A percentile compares a stretch with the other conserved stretches of the same genome.
Conservation (phyloP, 2,329 filamentous ascomycete species). For the Alternaria hordeiaustralica region DNA sequence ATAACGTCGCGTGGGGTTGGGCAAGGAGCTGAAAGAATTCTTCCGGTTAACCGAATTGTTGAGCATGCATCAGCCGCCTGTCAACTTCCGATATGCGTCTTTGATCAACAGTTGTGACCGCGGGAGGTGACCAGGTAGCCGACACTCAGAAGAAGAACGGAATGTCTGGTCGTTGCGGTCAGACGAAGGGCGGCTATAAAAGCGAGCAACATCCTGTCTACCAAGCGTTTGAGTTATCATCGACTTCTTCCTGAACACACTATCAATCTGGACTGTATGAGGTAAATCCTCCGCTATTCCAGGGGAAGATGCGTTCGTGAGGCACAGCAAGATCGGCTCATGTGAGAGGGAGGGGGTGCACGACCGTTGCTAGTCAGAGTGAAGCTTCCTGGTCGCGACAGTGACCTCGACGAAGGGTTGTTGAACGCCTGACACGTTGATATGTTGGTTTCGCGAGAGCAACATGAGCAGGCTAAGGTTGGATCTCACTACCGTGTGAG, state of each 20-base stretch:
- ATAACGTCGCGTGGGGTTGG: neutral
- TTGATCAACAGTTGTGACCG: neutral
- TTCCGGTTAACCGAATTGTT: neutral
- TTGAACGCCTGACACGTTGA: neutral
- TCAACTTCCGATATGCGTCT: neutral
- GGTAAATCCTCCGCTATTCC: neutral
- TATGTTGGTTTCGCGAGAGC: neutral
- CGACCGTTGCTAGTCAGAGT: neutral
- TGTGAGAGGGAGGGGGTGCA: neutral
- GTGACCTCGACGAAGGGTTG: neutral
- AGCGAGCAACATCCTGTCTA: neutral
- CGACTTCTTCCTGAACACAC: neutral
- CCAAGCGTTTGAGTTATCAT: neutral
- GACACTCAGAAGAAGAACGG: neutral
- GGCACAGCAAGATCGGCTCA: neutral
- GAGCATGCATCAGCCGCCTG: neutral
- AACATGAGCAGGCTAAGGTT: neutral
- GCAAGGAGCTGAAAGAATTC: neutral
- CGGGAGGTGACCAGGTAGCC: neutral
- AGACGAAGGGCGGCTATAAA: neutral
- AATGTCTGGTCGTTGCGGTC: neutral
- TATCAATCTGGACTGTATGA: neutral
- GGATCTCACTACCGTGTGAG: neutral
- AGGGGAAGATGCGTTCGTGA: neutral
- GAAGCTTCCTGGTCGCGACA: neutral